These are phyloP conservation scores for Cladorrhinum sp. DNA, from an alignment of 2,329 filamentous ascomycete genomes.

Conservation along the genomic window DNA sequence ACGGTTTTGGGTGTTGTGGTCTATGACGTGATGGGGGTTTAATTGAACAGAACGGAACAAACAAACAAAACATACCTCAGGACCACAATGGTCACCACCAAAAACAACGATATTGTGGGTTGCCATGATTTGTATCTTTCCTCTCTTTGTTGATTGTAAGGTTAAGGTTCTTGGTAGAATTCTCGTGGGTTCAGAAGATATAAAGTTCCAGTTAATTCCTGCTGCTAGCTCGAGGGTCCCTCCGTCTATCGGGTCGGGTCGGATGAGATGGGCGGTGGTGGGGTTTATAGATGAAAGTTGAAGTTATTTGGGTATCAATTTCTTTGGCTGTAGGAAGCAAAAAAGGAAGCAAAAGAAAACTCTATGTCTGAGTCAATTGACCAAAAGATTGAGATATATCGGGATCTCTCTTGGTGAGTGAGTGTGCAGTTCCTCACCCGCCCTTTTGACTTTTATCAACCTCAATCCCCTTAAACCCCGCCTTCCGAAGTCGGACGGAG, in stretches of 20 bases:
- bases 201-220: not conserved
- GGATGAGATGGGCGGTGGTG: not conserved
- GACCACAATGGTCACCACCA: slow-evolving; percentile 79
- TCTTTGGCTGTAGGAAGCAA: not conserved
- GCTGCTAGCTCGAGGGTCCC: not conserved
- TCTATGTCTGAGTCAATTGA: not conserved
- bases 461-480: slow-evolving; percentile 28
- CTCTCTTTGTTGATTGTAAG: not conserved
- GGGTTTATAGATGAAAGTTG: not conserved
- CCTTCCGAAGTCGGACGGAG: slow-evolving; percentile 37
- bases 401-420: not conserved
- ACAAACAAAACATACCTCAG: slow-evolving; percentile 59
- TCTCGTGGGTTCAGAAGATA: not conserved
- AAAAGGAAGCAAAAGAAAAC: not conserved
- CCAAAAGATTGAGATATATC: not conserved
- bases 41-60: not conserved
- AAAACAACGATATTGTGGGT: slow-evolving; percentile 78
- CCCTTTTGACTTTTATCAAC: not conserved
- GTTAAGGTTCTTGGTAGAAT: not conserved
- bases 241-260: not conserved
- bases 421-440: not conserved
- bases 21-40: too few relatives aligned
- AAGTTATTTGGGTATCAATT: not conserved
- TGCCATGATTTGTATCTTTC: slow-evolving; percentile 48
- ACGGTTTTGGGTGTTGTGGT: too few relatives aligned